Evolutionary conservation across 2,329 filamentous ascomycete species (phyloP), one percentile per base, ranked within the genome.

Genomic region (Fusarium tuaranense): DNA sequence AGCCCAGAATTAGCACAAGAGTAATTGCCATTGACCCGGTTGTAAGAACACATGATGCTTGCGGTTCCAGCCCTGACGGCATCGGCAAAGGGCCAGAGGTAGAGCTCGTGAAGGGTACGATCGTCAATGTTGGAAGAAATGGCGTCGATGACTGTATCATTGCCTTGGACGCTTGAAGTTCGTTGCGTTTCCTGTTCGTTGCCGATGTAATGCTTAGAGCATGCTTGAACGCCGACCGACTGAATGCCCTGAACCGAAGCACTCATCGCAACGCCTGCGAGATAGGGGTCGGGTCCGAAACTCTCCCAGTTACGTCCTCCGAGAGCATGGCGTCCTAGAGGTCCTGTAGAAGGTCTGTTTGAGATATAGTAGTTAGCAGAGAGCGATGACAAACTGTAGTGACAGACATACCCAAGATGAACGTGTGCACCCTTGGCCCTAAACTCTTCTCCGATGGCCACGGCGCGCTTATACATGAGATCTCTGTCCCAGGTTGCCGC

Each of bases 51-150:
- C 38, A 39, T 39, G 38, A 39, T 39, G 18, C 38, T n/a, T 10
- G 18, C 38, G 2, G 38, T 39, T 39, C 38, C 38, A 39, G 38
- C 38, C 38, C n/a, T n/a, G 18, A 39, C 8, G 38, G 38, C 38
- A n/a, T 39, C 18, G 38, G 38, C 18, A 39, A 39, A 39, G 38
- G 38, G 18, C 38, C 38, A 39, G 18, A 39, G 18, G 18, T 18
- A n/a, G 38, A 39, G 38, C 18, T 39, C 38, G 9, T 81, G 76
- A 32, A 82, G 68, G 12, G 78, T 80, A 25, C 76, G 69, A 57
- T 82, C 78, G 48, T 79, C 78, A 20, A 78, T 69, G 34, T 71
- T 61, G 46, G 72, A 69, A 3, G 71, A 72, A 8, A 78, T 72
- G 16, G 18, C 38, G 38, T 39, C 4, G 18, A 39, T 39, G 38